phyloP scores from a whole-genome alignment of 2,329 filamentous ascomycete genomes.

The Sporothrix luriei region DNA sequence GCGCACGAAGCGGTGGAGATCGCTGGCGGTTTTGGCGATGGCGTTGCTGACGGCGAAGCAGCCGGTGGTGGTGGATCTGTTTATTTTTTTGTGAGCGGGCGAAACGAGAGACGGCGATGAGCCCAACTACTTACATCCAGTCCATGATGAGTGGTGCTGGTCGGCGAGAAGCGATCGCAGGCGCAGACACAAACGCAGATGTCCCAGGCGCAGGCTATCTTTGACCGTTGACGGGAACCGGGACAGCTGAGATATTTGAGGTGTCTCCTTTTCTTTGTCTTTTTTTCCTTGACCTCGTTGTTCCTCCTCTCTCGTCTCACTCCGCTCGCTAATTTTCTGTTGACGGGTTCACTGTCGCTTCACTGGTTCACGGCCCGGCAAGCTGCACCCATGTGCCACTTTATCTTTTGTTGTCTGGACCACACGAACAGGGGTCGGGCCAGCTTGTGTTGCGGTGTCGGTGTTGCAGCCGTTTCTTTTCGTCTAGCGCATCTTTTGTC shows the following conservation, averaged over 20 bases:
- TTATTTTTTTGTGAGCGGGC: neutral
- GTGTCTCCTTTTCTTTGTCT: neutral
- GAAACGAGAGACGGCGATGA: neutral
- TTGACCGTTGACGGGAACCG: neutral
- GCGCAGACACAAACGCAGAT: neutral
- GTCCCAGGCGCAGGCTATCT: too few relatives aligned
- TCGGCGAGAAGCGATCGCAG: neutral
- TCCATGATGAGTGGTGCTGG: constrained; percentile 26
- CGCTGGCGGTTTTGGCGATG: constrained; percentile 43
- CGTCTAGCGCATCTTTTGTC: neutral
- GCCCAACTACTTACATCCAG: constrained; percentile 28
- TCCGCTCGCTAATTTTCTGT: constrained; percentile 13
- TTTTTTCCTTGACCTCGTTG: neutral
- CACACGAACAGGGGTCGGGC: constrained; percentile 2
- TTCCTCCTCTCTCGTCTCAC: neutral
- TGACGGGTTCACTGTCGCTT: neutral
- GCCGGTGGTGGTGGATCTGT: constrained; percentile 37
- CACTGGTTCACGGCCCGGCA: constrained; percentile 19
- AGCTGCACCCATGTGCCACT: constrained; percentile 14
- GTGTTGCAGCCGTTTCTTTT: neutral
- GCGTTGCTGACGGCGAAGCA: constrained; percentile 45
- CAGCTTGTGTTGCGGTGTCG: neutral
- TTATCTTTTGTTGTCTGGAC: neutral
- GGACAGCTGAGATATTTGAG: neutral
- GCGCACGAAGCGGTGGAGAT: constrained; percentile 46